Conservation (phyloP, 176 grass and related monocot species). For the Urochloa ruziziensis region DNA sequence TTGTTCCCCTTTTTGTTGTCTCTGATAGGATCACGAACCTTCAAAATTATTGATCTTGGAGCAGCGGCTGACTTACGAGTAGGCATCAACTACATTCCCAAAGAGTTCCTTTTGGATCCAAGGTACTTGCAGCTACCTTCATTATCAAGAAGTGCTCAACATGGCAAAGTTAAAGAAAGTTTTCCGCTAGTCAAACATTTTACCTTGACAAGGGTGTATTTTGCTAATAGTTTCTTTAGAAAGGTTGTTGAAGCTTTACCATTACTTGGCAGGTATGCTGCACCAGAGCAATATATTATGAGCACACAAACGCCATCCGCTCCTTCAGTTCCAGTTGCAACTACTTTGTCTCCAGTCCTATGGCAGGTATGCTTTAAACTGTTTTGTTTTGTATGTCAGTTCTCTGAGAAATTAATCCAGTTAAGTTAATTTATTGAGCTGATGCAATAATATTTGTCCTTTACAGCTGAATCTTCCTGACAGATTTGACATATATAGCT, state of each 20-base stretch:
- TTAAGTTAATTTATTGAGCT: conserved; percentile 27
- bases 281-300: conserved; percentile 99
- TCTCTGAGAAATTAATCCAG: background rate
- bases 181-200: background rate
- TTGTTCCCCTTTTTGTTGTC: conserved; percentile 14
- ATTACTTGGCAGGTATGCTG: conserved; percentile 70
- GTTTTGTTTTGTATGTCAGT: background rate
- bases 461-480: conserved; percentile 97
- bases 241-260: conserved; percentile 34
- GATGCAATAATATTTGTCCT: conserved; percentile 19
- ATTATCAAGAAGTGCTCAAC: background rate
- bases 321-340: conserved; percentile 91
- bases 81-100: conserved; percentile 98
- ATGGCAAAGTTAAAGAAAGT: background rate
- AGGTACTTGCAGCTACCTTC: conserved; percentile 51
- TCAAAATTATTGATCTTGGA: conserved; percentile 99
- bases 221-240: background rate
- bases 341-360: conserved; percentile 90
- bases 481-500: conserved; percentile 99
- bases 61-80: conserved; percentile 93
- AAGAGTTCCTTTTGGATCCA: conserved; percentile 98
- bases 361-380: conserved; percentile 70
- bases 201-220: conserved; percentile 1
- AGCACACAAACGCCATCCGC: conserved; percentile 97
- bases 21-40: conserved; percentile 56